Evolutionary conservation across 257 asterid species (phyloP).

Genomic region (Solanum rostratum): DNA sequence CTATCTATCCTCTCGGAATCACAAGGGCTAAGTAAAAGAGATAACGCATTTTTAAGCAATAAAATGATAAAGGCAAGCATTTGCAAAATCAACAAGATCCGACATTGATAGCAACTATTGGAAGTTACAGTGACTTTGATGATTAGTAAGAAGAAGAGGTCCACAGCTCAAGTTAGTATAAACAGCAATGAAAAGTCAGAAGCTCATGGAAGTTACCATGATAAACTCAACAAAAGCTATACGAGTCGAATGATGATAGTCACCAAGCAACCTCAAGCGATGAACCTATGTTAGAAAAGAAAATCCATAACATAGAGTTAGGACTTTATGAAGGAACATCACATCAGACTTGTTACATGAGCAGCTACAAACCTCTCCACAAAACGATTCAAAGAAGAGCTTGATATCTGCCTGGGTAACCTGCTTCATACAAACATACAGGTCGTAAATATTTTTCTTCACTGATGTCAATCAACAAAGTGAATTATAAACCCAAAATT

Average conservation of each 20-base stretch:
- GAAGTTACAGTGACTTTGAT: not conserved
- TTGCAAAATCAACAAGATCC: not conserved
- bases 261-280: slow-evolving; percentile 98
- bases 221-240: slow-evolving; percentile 95
- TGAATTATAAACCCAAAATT: not conserved
- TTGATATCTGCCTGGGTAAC: slow-evolving; percentile 50
- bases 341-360: not conserved
- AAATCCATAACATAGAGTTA: slow-evolving; percentile 1
- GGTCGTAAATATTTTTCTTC: not conserved
- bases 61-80: not conserved
- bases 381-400: slow-evolving; percentile 42
- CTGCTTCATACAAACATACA: slow-evolving; percentile 17
- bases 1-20: not conserved
- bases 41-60: not conserved
- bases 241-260: slow-evolving; percentile 87
- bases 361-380: slow-evolving; percentile 44
- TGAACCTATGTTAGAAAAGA: slow-evolving; percentile 57
- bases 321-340: not conserved
- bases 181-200: not conserved
- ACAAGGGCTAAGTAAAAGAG: not conserved
- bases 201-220: slow-evolving; percentile 42
- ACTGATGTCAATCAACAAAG: not conserved
- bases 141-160: not conserved
- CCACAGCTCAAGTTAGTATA: not conserved
- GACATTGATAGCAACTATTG: not conserved